Base-by-base conservation (phyloP, 257 asterid genomes). In the Ocimum tenuiflorum region DNA sequence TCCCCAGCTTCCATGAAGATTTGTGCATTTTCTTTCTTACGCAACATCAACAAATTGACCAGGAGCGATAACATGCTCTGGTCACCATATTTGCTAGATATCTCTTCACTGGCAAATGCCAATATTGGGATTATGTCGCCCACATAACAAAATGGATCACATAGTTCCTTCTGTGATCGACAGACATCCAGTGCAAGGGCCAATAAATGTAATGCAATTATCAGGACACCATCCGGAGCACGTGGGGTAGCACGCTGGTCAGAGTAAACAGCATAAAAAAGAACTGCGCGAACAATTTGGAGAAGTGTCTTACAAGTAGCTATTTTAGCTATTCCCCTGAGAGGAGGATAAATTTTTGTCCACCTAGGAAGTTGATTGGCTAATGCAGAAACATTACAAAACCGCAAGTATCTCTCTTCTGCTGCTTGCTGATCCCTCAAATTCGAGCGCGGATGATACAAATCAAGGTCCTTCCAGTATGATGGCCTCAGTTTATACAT, bases 381-480 rank as follows among this genome's bases (percentile, higher is more conserved):
- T 76, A 85, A 63, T 7, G 97, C 95, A 22, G 99, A 86, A 68
- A 70, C 81, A 74, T 90, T 80, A 82, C 95, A 88, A 73, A 94
- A 86, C 64, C 83, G 85, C 78, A 79, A 70, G 82, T 85, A 94
- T 86, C 97, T 85, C 75, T 94, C 97, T 78, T 90, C 97, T 50
- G 97, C 95, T 29, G 80, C 84, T 78, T 94, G 99, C 57, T 82
- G 87, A 63, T 94, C 99, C 81, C 94, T 86, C 42, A 83, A 82
- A 79, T 76, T 94, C 94, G 95, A 94, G 60, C 97, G 97, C 64
- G 95, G 97, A 67, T 94, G 99, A 73, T 94, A 90, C 63, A 94
- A 77, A 82, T 94, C 99, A 49, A 94, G 83, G 71, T 94, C 97
- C 79, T 83, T 90, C 99, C 99, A 94, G 71, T 74, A 79, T 8